Base-by-base conservation (phyloP, 2,329 filamentous ascomycete genomes). In the Lasiodiplodia hormozganensis region DNA sequence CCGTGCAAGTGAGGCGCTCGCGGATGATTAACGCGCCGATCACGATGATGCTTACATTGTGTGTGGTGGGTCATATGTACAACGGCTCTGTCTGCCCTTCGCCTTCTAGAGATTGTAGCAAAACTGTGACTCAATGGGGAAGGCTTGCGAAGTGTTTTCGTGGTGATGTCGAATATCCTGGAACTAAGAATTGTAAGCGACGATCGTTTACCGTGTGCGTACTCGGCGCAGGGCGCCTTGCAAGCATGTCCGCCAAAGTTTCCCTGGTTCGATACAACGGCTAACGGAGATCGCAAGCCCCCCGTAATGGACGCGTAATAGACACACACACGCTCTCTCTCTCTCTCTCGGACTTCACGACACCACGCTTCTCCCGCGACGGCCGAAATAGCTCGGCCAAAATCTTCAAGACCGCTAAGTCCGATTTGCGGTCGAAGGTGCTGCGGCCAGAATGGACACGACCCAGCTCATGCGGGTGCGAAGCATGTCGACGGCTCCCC, bases 71-170 rank as follows among this genome's bases (percentile, higher is more conserved):
- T 58, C n/a, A 3, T n/a, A 47, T 58, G 38, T 57, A 51, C 65
- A 51, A 58, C 52, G 53, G n/a, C 28, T 62, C 40, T 51, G 25
- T 31, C 65, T 31, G 31, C 38, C 25, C 38, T 47, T 53, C 31
- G 54, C 65, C 23, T 60, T 43, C 54, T 67, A 54, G 60, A 67
- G 54, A 60, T 40, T 57, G 53, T 25, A 23, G 38, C 65, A 49
- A 21, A 52, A 11, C n/a, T 52, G 38, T 51, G 62, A 65, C 47
- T 53, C 62, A 57, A n/a, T 57, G n/a, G 23, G 18, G 58, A 25
- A 8, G 28, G 43, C 28, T 21, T 36, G 40, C 38, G n/a, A 14
- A 12, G 31, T 52, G 47, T 64, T 64, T 64, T 64, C 60, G 60
- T 52, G 43, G 47, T 64, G 60, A 64, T 52, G 60, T 64, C 58